Percentiles rank a stretch among this genome's conserved stretches.
These are phyloP conservation scores for Quercus cerris DNA, from an alignment of 306 rosid genomes.

Conservation along the genomic window DNA sequence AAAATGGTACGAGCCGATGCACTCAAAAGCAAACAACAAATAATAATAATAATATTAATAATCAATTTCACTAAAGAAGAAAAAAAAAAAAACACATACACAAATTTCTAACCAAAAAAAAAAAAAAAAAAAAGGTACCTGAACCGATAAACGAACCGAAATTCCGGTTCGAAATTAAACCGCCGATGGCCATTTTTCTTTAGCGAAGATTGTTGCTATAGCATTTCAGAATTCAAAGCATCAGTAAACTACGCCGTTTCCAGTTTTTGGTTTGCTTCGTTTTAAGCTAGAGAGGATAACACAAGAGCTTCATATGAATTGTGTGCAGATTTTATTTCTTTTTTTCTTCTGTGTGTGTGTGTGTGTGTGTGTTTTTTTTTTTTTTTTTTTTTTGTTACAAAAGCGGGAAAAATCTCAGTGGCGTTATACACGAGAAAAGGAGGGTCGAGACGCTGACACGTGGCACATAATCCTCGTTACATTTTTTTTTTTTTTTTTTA, in stretches of 20 bases:
- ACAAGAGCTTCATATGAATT: conserved; percentile 21
- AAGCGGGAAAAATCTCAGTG: conserved; percentile 42
- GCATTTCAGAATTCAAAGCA: conserved; percentile 17
- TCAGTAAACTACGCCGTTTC: conserved; percentile 24
- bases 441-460: conserved; percentile 54
- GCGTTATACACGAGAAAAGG: conserved; percentile 42
- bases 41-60: neutral
- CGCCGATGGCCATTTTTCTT: conserved; percentile 61
- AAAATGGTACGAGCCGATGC: neutral
- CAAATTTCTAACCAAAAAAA: neutral
- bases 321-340: neutral
- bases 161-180: conserved; percentile 63
- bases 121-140: neutral
- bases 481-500: too few species aligned
- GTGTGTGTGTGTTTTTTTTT: neutral
- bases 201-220: neutral
- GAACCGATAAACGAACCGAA: conserved; percentile 57
- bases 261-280: conserved; percentile 9
- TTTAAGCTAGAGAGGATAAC: conserved; percentile 47
- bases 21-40: neutral
- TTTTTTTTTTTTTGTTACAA: neutral
- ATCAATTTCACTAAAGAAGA: neutral
- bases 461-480: conserved; percentile 35
- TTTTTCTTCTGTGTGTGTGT: neutral
- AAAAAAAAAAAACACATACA: neutral